Conservation (phyloP, 139 green algal species). For the Picochlorum sp. region DNA sequence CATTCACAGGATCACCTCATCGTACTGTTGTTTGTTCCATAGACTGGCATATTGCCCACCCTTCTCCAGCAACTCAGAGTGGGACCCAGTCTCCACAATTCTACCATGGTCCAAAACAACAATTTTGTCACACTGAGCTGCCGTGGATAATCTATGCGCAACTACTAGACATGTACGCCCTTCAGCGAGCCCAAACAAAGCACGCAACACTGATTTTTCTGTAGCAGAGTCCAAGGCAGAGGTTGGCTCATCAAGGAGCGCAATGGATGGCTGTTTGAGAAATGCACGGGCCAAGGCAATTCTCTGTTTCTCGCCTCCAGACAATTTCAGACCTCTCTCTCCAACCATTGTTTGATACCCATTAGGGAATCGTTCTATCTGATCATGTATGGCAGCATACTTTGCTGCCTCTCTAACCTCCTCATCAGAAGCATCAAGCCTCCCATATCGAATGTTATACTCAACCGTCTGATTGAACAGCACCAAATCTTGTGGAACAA, state of each 20-base stretch:
- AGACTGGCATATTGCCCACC: constrained; percentile 65
- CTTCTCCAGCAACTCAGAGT: constrained; percentile 61
- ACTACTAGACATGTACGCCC: constrained; percentile 91
- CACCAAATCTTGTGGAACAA: constrained; percentile 76
- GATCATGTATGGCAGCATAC: constrained; percentile 68
- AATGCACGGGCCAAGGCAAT: constrained; percentile 83
- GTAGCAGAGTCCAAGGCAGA: constrained; percentile 78
- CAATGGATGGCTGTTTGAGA: constrained; percentile 58
- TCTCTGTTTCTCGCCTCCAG: constrained; percentile 90
- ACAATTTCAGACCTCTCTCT: constrained; percentile 88
- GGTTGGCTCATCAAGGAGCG: constrained; percentile 93
- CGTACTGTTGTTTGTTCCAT: constrained; percentile 36
- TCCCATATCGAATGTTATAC: constrained; percentile 85
- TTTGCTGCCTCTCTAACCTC: constrained; percentile 34
- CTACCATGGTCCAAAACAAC: constrained; percentile 74
- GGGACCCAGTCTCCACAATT: constrained; percentile 72
- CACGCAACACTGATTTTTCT: constrained; percentile 43
- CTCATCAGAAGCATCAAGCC: constrained; percentile 45
- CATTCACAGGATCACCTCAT: background rate
- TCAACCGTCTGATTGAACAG: constrained; percentile 95
- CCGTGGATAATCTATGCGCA: constrained; percentile 90
- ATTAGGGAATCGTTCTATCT: constrained; percentile 79
- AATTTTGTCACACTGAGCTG: constrained; percentile 81
- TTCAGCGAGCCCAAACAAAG: constrained; percentile 29
- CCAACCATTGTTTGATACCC: constrained; percentile 88